Conservation (phyloP, 306 rosid genomes). For the Trifolium pratense region DNA sequence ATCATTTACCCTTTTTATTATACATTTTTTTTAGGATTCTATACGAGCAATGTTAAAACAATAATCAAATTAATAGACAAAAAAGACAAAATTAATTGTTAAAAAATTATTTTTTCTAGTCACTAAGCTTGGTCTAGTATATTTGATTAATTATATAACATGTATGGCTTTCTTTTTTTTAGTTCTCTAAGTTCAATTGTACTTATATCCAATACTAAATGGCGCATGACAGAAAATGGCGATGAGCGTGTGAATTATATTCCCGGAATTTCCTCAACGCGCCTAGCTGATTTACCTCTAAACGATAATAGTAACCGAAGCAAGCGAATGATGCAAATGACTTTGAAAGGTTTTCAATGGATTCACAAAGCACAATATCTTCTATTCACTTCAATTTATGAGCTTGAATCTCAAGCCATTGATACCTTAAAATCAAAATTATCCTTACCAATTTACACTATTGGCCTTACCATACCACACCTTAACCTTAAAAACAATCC, state of each 20-base stretch:
- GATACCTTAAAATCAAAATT: constrained; percentile 40
- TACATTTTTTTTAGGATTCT: too few species aligned
- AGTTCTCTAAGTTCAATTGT: not conserved
- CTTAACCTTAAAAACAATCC: not conserved
- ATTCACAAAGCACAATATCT: constrained; percentile 48
- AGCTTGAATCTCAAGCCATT: constrained; percentile 51
- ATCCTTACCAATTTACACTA: constrained; percentile 41
- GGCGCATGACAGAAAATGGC: constrained; percentile 37
- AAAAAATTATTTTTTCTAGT: too few species aligned
- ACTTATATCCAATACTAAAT: not conserved
- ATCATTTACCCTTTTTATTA: too few species aligned
- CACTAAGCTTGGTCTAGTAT: too few species aligned
- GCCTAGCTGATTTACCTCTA: constrained; percentile 48
- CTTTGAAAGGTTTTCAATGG: constrained; percentile 20
- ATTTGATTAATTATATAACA: too few species aligned
- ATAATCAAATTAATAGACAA: too few species aligned
- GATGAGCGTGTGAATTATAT: constrained; percentile 50
- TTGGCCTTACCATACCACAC: constrained; percentile 52
- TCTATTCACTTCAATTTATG: constrained; percentile 46
- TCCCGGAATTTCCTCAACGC: constrained; percentile 53
- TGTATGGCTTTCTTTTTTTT: not conserved
- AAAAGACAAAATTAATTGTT: too few species aligned
- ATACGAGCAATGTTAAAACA: too few species aligned
- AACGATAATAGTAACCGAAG: not conserved
- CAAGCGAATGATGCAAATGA: not conserved